These are phyloP conservation scores for Metschnikowia cerradonensis DNA, from an alignment of 805 yeast genomes.

Conservation along the genomic window DNA sequence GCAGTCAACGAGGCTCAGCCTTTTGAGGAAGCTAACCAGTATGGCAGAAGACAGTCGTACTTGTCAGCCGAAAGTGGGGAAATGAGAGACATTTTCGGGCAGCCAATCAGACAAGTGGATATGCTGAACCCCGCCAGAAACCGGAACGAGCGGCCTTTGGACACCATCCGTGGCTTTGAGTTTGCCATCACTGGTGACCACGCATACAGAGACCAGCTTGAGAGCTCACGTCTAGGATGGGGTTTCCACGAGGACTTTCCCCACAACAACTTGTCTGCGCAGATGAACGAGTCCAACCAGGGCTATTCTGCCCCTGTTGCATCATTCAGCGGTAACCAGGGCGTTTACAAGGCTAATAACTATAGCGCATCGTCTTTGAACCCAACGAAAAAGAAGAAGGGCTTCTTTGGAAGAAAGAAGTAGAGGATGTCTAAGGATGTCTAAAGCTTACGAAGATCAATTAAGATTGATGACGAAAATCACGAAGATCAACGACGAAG, in stretches of 20 bases:
- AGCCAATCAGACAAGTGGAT: constrained; percentile 73
- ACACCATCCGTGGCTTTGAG: constrained; percentile 91
- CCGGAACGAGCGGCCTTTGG: constrained; percentile 94
- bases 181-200: constrained; percentile 90
- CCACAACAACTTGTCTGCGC: constrained; percentile 38
- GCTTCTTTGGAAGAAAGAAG: constrained; percentile 69
- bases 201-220: constrained; percentile 74
- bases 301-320: constrained; percentile 35
- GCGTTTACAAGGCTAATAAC: constrained; percentile 52
- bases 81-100: constrained; percentile 81
- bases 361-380: constrained; percentile 49
- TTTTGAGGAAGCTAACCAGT: constrained; percentile 61
- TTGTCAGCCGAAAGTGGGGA: constrained; percentile 49
- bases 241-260: constrained; percentile 80
- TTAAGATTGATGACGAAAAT: not conserved
- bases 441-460: too few species aligned
- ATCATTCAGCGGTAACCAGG: constrained; percentile 39
- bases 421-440: not conserved
- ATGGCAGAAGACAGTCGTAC: constrained; percentile 40
- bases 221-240: constrained; percentile 78
- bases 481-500: not conserved
- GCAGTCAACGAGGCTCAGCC: constrained; percentile 98
- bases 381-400: constrained; percentile 56
- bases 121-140: constrained; percentile 89
- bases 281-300: constrained; percentile 19